Evolutionary conservation across 2,329 filamentous ascomycete species (phyloP), one percentile per base, ranked within the genome.

Genomic region (Byssochlamys sp.): DNA sequence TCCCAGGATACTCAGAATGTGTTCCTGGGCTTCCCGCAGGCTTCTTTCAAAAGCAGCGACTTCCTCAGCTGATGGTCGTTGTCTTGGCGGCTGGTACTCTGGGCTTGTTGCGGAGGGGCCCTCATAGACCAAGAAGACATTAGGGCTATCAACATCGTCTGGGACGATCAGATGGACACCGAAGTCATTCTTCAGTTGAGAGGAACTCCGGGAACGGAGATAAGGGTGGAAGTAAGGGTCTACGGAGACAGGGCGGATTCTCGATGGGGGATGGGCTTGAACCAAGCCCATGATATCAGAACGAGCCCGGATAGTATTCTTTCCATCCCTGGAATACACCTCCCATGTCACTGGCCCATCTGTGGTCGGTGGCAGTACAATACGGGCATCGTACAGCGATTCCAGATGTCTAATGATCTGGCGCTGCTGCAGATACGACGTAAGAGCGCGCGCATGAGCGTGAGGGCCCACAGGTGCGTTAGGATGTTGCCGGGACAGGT

Each of bases 381-480:
- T 95, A 71, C 90, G 89, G n/a, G 91, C 87, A 67, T 88, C 83
- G 73, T 96, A 89, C 53, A 83, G 76, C 59, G 82, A 84, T 77
- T 96, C 91, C 12, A 99, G 80, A 55, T 90, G 85, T 65, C 89
- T 84, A 65, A 97, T 87, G 64, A 92, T 89, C 65, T 85, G 83
- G 52, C 89, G 87, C 67, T 94, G 84, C 57, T 86, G 86, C 55
- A 97, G 81, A 73, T 99, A 99, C 56, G 90, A 86, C 1, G 91
- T 94, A 58, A 99, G 79, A 65, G 92, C 88, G 59, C 87, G 86
- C 11, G 91, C 92, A 70, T 99, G 92, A 7, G 81, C 79, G 56
- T 89, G 84, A 10, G 89, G 84, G 55, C 89, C 89, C 57, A 81
- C 80, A 31, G 88, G 84, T 14, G 87, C 86, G 66, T 84, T 87